These are phyloP conservation scores for Aspergillus nanangensis DNA, from an alignment of 495 filamentous ascomycete genomes.

Conservation along the genomic window DNA sequence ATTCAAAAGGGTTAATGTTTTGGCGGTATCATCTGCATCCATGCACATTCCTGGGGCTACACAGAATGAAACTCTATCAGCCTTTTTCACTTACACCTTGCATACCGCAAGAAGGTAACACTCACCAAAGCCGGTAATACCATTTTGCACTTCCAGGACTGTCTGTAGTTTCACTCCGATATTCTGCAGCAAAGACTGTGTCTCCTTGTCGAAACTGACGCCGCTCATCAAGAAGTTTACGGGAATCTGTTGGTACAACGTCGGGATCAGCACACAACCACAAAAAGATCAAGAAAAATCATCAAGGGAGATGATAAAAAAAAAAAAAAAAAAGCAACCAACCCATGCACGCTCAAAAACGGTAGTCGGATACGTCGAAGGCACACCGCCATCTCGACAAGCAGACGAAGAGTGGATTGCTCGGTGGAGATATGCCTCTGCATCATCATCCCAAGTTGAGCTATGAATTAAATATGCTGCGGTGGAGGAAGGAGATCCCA, in stretches of 20 bases:
- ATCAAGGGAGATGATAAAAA: too few relatives aligned
- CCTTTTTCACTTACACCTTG: too few relatives aligned
- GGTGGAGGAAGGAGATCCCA: slow-evolving; percentile 44
- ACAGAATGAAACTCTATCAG: too few relatives aligned
- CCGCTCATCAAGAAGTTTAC: neutral
- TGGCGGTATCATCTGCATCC: slow-evolving; percentile 12
- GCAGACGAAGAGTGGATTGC: slow-evolving; percentile 11
- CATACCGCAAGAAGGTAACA: too few relatives aligned
- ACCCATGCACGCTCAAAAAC: slow-evolving; percentile 38
- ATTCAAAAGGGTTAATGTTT: slow-evolving; percentile 7
- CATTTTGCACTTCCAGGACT: neutral
- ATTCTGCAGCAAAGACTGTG: neutral
- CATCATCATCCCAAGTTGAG: slow-evolving; percentile 34
- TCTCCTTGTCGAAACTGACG: neutral
- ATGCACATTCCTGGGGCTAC: too few relatives aligned
- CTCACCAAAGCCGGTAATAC: neutral
- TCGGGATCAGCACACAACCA: too few relatives aligned
- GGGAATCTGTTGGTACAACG: too few relatives aligned
- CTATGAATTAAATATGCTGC: slow-evolving; percentile 41
- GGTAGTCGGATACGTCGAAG: slow-evolving; percentile 21
- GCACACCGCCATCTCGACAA: slow-evolving; percentile 25
- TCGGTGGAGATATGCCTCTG: slow-evolving; percentile 27
- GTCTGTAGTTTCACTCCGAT: neutral
- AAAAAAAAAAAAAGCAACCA: too few relatives aligned
- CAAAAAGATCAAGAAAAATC: too few relatives aligned